Conservation (phyloP, 192 early-diverging fungal genomes). For the Coemansia sp. region DNA sequence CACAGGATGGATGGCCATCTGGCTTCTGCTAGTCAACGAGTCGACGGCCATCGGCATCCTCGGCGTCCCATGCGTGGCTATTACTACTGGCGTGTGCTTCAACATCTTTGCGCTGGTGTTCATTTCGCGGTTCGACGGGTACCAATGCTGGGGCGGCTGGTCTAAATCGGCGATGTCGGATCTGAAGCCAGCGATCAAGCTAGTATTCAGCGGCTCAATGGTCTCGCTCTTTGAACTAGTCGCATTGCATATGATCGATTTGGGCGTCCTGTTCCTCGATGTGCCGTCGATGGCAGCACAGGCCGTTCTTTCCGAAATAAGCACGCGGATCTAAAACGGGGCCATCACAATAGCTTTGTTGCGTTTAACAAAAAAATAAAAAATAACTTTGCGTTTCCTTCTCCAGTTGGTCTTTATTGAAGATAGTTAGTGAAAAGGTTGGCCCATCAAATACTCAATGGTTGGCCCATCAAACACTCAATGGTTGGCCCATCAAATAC, state of each 20-base stretch:
- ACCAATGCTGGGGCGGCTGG: conserved; percentile 87
- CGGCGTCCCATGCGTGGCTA: conserved; percentile 71
- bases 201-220: conserved; percentile 79
- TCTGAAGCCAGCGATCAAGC: conserved; percentile 62
- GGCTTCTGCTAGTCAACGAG: conserved; percentile 66
- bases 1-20: conserved; percentile 74
- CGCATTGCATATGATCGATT: conserved; percentile 72
- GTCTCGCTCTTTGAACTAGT: conserved; percentile 84
- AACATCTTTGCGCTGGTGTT: conserved; percentile 58
- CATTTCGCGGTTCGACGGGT: conserved; percentile 62
- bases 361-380: no score
- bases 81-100: conserved; percentile 58
- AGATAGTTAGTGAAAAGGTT: no score
- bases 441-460: no score
- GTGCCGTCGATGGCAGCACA: conserved; percentile 80
- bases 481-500: no score
- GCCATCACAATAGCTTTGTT: no score
- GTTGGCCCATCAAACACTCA: no score
- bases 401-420: no score
- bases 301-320: conserved; percentile 70
- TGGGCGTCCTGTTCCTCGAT: conserved; percentile 79
- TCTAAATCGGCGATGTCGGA: conserved; percentile 66
- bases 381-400: no score
- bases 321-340: no score
- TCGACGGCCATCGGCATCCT: conserved; percentile 62